Percentiles rank a stretch among this genome's conserved stretches.
phyloP scores from a whole-genome alignment of 1,139 yeast species.

The Magnusiomyces suaveolens region DNA sequence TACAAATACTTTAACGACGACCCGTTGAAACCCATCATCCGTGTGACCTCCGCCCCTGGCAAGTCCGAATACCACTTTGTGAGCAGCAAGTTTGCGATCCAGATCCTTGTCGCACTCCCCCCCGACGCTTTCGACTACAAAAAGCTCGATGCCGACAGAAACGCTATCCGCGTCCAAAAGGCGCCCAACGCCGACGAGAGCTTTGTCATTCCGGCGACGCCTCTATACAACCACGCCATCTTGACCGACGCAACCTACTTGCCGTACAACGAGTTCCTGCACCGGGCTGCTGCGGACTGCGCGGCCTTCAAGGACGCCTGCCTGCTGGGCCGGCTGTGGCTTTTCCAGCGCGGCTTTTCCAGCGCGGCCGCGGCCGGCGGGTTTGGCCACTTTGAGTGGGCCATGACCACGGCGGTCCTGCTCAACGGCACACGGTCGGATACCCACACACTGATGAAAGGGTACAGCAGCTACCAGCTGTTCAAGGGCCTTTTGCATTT shows the following conservation, averaged over 20 bases:
- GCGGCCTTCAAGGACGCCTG: constrained; percentile 87
- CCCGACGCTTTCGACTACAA: constrained; percentile 59
- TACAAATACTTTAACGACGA: constrained; percentile 44
- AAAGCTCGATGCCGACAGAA: constrained; percentile 66
- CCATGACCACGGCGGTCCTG: constrained; percentile 67
- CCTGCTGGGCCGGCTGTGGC: constrained; percentile 79
- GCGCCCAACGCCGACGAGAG: constrained; percentile 18
- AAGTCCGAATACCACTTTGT: constrained; percentile 43
- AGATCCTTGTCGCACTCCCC: constrained; percentile 66
- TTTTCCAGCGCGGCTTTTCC: constrained; percentile 72
- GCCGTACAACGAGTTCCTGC: constrained; percentile 62
- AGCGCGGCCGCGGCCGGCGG: constrained; percentile 52
- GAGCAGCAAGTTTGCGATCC: constrained; percentile 62
- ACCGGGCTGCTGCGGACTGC: constrained; percentile 64
- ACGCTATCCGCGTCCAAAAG: constrained; percentile 45
- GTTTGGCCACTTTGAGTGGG: constrained; percentile 87
- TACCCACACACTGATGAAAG: constrained; percentile 66
- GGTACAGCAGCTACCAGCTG: constrained; percentile 85
- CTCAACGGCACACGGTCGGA: constrained; percentile 79
- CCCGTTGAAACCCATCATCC: constrained; percentile 29
- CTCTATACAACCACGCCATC: constrained; percentile 73
- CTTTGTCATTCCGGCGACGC: constrained; percentile 57
- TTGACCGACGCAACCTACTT: constrained; percentile 59
- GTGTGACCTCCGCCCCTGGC: constrained; percentile 16
- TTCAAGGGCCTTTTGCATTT: constrained; percentile 81